Evolutionary conservation across 805 yeast genomes (phyloP).

Genomic region (Barnettozyma sucrosica): DNA sequence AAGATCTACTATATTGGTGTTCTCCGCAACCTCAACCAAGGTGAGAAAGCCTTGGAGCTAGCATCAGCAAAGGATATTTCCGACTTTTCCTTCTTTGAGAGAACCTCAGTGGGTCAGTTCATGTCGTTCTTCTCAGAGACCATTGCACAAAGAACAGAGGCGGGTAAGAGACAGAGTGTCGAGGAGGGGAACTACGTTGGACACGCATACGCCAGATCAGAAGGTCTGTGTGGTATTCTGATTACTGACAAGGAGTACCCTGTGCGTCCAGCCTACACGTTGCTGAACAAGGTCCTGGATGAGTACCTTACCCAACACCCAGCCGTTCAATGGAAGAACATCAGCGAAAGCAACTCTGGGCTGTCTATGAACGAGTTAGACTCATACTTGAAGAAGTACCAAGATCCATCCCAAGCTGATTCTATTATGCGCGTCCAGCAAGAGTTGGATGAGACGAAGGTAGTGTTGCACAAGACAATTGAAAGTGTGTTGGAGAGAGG

Average conservation of each 20-base stretch:
- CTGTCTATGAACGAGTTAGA: constrained; percentile 58
- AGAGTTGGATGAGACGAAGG: constrained; percentile 95
- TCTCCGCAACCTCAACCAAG: constrained; percentile 48
- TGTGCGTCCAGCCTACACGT: constrained; percentile 90
- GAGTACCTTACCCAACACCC: constrained; percentile 86
- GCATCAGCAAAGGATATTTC: constrained; percentile 76
- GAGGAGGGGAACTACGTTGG: constrained; percentile 86
- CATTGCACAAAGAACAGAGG: constrained; percentile 76
- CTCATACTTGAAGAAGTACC: constrained; percentile 73
- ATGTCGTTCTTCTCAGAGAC: constrained; percentile 93
- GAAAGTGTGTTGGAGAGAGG: constrained; percentile 94
- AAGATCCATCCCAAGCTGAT: constrained; percentile 96
- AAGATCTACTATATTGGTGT: constrained; percentile 89
- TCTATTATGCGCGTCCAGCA: constrained; percentile 95
- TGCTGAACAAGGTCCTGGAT: constrained; percentile 84
- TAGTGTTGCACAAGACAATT: constrained; percentile 91
- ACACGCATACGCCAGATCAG: constrained; percentile 84
- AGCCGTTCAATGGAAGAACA: constrained; percentile 55
- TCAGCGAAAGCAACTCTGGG: constrained; percentile 38
- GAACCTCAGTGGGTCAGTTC: constrained; percentile 78
- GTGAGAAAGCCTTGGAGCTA: constrained; percentile 66
- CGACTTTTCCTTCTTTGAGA: constrained; percentile 85
- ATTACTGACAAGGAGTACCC: constrained; percentile 96
- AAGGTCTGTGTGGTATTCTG: constrained; percentile 87
- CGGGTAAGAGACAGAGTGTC: constrained; percentile 90